These are phyloP conservation scores for Mayamaea pseudoterrestris DNA, from an alignment of 108 stramenopile species.

Conservation along the genomic window DNA sequence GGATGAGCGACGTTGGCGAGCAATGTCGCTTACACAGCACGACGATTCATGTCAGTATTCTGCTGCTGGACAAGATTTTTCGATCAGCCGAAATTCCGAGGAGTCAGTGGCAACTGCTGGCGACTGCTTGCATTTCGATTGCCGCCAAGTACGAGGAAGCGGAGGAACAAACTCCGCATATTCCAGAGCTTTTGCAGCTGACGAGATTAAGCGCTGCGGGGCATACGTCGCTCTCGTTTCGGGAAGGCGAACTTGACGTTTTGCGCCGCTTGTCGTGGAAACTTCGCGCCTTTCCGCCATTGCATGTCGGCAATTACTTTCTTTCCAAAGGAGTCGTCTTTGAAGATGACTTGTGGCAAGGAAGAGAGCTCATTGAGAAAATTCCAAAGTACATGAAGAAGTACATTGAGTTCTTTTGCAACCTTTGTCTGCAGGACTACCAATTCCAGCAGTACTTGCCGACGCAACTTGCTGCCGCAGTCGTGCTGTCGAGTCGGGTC, in stretches of 20 bases:
- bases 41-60: conserved; percentile 72
- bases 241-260: conserved; percentile 78
- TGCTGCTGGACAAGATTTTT: conserved; percentile 83
- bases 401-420: conserved; percentile 92
- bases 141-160: conserved; percentile 89
- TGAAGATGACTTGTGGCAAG: conserved; percentile 76
- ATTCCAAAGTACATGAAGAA: conserved; percentile 87
- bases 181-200: conserved; percentile 70
- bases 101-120: conserved; percentile 80
- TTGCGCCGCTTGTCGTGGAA: conserved; percentile 63
- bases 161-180: conserved; percentile 81
- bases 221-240: conserved; percentile 69
- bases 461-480: conserved; percentile 72
- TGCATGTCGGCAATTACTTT: conserved; percentile 75
- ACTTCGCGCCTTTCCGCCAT: conserved; percentile 69
- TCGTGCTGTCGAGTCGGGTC: conserved; percentile 68
- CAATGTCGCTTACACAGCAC: conserved; percentile 70
- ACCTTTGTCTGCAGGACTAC: conserved; percentile 86
- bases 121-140: conserved; percentile 81
- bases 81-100: conserved; percentile 53
- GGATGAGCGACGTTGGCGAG: conserved; percentile 88
- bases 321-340: conserved; percentile 67
- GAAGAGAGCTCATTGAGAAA: conserved; percentile 70
- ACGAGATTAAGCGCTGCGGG: conserved; percentile 63
- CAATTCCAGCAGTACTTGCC: conserved; percentile 82